Evolutionary conservation across 805 yeast species (phyloP).

Genomic region (Tetrapisispora namnaoensis): DNA sequence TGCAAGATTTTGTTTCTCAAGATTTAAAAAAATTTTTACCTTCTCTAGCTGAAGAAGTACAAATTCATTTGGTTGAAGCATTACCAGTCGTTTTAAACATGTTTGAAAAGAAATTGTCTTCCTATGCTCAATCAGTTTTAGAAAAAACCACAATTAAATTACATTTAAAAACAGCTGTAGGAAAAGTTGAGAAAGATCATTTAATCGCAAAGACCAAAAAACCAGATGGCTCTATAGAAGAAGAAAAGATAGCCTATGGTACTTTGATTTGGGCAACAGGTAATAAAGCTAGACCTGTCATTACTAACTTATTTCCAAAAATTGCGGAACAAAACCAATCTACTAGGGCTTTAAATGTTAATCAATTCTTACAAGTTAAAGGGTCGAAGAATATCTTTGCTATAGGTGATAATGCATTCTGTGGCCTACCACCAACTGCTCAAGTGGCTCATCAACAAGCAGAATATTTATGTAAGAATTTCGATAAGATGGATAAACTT

Average conservation of each 20-base stretch:
- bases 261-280: conserved; percentile 96
- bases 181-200: conserved; percentile 64
- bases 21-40: conserved; percentile 85
- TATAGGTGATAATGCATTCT: conserved; percentile 84
- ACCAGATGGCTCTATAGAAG: conserved; percentile 59
- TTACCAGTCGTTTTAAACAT: conserved; percentile 70
- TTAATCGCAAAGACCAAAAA: conserved; percentile 65
- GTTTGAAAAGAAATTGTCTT: conserved; percentile 37
- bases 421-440: conserved; percentile 90
- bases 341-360: conserved; percentile 77
- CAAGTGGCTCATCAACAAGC: conserved; percentile 97
- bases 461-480: conserved; percentile 60
- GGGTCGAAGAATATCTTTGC: conserved; percentile 81
- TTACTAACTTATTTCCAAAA: conserved; percentile 55
- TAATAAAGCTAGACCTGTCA: conserved; percentile 73
- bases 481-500: conserved; percentile 44
- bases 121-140: conserved; percentile 35
- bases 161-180: conserved; percentile 79
- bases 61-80: conserved; percentile 83
- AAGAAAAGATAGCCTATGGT: conserved; percentile 68
- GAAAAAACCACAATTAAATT: conserved; percentile 54
- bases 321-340: conserved; percentile 74
- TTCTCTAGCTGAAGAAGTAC: conserved; percentile 71
- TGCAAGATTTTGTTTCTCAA: conserved; percentile 89
- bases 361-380: conserved; percentile 69